A percentile compares a stretch with the other conserved stretches of the same genome.
Conservation (phyloP, 2,329 filamentous ascomycete species). For the Cercospora janseana region DNA sequence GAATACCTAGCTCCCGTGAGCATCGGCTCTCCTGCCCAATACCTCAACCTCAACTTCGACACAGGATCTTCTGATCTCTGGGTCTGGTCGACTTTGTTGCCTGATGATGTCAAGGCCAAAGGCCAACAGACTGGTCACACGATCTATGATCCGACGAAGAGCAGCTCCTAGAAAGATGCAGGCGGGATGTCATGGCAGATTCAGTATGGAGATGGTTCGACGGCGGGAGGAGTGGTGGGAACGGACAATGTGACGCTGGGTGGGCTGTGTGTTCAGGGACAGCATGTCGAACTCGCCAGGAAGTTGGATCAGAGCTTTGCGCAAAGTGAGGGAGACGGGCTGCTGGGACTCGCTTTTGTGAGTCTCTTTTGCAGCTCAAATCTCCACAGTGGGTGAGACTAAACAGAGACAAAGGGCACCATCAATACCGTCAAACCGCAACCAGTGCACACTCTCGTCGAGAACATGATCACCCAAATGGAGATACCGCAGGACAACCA, state of each 20-base stretch:
- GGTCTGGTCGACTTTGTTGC: constrained; percentile 40
- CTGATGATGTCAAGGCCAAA: constrained; percentile 29
- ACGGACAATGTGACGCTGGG: constrained; percentile 63
- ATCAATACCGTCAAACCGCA: constrained; percentile 43
- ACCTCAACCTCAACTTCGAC: constrained; percentile 62
- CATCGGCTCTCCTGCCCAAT: constrained; percentile 66
- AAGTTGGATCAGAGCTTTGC: constrained; percentile 59
- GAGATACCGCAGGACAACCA: constrained; percentile 54
- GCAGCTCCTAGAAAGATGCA: constrained; percentile 56
- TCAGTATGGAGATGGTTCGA: constrained; percentile 66
- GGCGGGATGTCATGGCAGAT: constrained; percentile 61
- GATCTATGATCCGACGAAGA: constrained; percentile 61
- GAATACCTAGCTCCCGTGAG: constrained; percentile 63
- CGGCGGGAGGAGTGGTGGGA: constrained; percentile 63
- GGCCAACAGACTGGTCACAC: constrained; percentile 46
- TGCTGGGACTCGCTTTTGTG: constrained; percentile 66
- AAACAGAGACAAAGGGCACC: constrained; percentile 42
- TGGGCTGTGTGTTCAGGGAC: constrained; percentile 59
- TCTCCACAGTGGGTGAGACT: constrained; percentile 40
- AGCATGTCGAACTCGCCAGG: constrained; percentile 64
- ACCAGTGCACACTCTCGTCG: constrained; percentile 62
- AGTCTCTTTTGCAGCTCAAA: constrained; percentile 27
- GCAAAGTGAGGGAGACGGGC: constrained; percentile 58
- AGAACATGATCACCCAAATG: constrained; percentile 63
- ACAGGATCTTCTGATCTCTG: constrained; percentile 69